Conservation (phyloP, 805 yeast genomes). For the Saccharomycopsis javanensis region DNA sequence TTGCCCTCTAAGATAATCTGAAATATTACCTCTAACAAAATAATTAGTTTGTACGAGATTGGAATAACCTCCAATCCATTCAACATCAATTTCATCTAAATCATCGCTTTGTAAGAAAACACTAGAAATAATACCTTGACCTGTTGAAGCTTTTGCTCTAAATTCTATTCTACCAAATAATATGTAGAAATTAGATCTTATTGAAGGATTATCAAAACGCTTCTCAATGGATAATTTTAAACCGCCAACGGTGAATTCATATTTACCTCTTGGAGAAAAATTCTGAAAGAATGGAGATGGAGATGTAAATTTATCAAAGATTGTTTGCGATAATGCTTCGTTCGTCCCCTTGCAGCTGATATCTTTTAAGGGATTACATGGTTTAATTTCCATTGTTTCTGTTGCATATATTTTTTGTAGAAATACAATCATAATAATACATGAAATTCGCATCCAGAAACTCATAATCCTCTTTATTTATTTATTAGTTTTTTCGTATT, state of each 20-base stretch:
- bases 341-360: conserved; percentile 8
- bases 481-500: neutral
- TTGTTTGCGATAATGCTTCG: conserved; percentile 11
- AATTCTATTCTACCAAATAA: conserved; percentile 67
- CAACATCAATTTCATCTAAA: conserved; percentile 64
- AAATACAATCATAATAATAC: neutral
- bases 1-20: conserved; percentile 55
- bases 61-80: conserved; percentile 62
- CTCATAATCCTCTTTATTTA: neutral
- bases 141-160: conserved; percentile 46
- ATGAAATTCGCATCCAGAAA: neutral
- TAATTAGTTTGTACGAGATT: conserved; percentile 38
- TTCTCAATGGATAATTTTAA: conserved; percentile 38
- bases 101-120: conserved; percentile 58
- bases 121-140: conserved; percentile 55
- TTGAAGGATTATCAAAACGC: conserved; percentile 51
- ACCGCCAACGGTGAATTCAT: conserved; percentile 38
- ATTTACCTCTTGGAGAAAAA: conserved; percentile 12
- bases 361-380: conserved; percentile 17
- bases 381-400: conserved; percentile 16
- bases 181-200: conserved; percentile 53
- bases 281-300: conserved; percentile 7
- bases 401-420: neutral
- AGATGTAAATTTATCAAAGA: conserved; percentile 8
- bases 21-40: conserved; percentile 55